Evolutionary conservation across 768 basidiomycete genomes (phyloP).

Genomic region (Leccinum uliginosum): DNA sequence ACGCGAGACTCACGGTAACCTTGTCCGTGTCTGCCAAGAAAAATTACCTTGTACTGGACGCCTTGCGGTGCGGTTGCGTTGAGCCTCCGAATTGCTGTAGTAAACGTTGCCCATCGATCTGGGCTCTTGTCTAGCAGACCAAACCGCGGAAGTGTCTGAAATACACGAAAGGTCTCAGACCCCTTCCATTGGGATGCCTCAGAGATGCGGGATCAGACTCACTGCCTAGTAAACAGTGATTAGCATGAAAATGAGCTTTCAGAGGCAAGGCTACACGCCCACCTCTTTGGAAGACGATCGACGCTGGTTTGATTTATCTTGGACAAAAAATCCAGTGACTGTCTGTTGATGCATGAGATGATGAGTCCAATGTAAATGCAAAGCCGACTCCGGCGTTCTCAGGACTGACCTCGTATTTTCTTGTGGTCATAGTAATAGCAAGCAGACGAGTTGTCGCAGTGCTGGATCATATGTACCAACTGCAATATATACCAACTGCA

Average conservation of each 20-base stretch:
- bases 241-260: not conserved
- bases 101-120: slow-evolving; percentile 47
- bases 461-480: not conserved
- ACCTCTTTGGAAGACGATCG: not conserved
- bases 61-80: not conserved
- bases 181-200: not conserved
- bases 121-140: slow-evolving; percentile 21
- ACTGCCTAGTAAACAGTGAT: not conserved
- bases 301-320: slow-evolving; percentile 2
- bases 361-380: not conserved
- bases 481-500: not conserved
- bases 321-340: slow-evolving; percentile 7
- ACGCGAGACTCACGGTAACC: slow-evolving; percentile 5
- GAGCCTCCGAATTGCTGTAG: slow-evolving; percentile 35
- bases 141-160: slow-evolving; percentile 5
- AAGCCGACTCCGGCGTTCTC: not conserved
- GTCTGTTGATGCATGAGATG: not conserved
- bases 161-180: not conserved
- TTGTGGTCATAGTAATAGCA: not conserved
- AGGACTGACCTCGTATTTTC: not conserved
- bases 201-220: not conserved
- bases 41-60: slow-evolving; percentile 46
- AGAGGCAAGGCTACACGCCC: not conserved
- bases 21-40: slow-evolving; percentile 64
- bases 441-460: not conserved